Base-by-base conservation (phyloP, 306 rosid species). In the Inga laurina region DNA sequence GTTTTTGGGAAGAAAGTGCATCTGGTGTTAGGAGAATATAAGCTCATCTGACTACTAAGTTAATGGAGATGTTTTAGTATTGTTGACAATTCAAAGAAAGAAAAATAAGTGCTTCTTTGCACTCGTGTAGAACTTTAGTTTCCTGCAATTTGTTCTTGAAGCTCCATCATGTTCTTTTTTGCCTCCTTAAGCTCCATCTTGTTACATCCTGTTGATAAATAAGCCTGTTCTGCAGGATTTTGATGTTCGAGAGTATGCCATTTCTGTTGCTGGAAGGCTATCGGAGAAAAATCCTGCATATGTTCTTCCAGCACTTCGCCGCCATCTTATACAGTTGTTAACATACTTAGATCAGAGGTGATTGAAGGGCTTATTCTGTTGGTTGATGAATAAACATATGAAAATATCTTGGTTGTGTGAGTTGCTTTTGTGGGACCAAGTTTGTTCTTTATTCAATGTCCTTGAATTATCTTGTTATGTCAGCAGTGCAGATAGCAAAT, bases 401-500 rank as follows among this genome's bases (percentile, higher is more conserved):
- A 66, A 61, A 77, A 61, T 44, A 73, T 78, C 68, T 61, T 74
- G 62, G n/a, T 74, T 78, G 64, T 35, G 57, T 27, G 64, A 57
- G 70, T n/a, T 81, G 48, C 67, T 62, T 69, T 81, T 64, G 27
- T 74, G 39, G 82, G 65, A 73, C 41, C 34, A 57, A 19, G 75
- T 54, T 54, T 54, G 12, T 62, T 64, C 12, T 24, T 66, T 62
- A 5, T 74, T 66, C 39, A 59, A 22, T 62, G 82, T 72, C 39
- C 84, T 75, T 82, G 88, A 81, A 88, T 83, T 81, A 83, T 84
- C 80, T 83, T 84, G 82, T 48, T 37, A 45, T 89, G 90, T 86
- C 86, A 90, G 94, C 99, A 96, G 99, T 88, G 94, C 97, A 76
- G 99, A 96, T 91, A 96, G 96, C 90, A 96, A 96, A 94, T 93